Evolutionary conservation across 1,284 basidiomycete species (phyloP), one percentile per base, ranked within the genome.

Genomic region (Marasmius tenuissimus): DNA sequence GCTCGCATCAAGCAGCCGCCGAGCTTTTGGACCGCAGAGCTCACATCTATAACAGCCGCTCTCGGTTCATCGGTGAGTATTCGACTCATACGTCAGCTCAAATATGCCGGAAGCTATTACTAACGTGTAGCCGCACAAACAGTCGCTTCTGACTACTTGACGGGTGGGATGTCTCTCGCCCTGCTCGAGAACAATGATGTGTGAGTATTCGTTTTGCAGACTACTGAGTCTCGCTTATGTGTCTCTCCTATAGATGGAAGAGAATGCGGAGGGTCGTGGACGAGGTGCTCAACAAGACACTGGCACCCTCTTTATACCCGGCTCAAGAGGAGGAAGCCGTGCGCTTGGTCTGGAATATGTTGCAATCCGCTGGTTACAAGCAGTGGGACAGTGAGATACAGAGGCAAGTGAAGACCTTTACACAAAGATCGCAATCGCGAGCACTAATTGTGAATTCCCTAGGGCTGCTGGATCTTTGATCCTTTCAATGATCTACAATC

Each of bases 11-110:
- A 22, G 61, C 52, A 12, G 61, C 67, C 5, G 58, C 63, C 18
- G 67, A 69, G 6, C 61, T 69, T 35, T 62, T 69, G 3, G 66
- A 67, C 11, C 53, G 60, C 18, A 55, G 63, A 45, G 61, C 64
- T 4, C 58, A 57, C 1, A 67, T 67, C 49, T 68, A 68, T 59
- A 66, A 60, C 10, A 62, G 63, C 47, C 61, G 67, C 9, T 61
- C 67, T 35, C 52, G 52, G 10, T 54, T 34, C 4, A 54, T 54
- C 34, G 52, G 52, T 34, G 11, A 34, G 27, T 38, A 4, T 4
- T 27, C 27, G 27, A 27, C 27, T 27, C 27, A 4, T n/a, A 27
- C 27, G 27, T 27, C 27, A 4, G 27, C 27, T 27, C 27, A 27
- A 4, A 27, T 27, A 27, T 27, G 27, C 27, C 27, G 27, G 27